Evolutionary conservation across 352 stramenopile species (phyloP), one percentile per base, ranked within the genome.

Genomic region (Pythium sukuiense): DNA sequence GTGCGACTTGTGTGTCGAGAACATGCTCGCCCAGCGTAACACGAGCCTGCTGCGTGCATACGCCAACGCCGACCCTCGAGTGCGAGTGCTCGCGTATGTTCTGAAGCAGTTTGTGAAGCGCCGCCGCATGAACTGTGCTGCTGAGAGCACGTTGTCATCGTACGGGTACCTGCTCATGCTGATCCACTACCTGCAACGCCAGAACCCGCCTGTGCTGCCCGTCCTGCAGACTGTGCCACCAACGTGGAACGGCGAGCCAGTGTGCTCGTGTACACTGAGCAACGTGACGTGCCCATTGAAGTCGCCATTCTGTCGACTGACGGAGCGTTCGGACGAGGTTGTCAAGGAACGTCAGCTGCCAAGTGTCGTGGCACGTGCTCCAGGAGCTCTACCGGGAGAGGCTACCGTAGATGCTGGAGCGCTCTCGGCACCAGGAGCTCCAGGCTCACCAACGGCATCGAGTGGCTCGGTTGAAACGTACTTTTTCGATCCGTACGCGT

Each of bases 1-100:
- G 60, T 95, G 86, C 60, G 86, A 95, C 55, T 67, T 95, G 48
- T 93, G 85, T 39, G 90, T 99, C 20, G 92, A 99, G 68, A 99
- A 99, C 69, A 83, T 94, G 5, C 78, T 99, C 16, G 97, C 98
- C 1, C 85, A 99, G 67, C 85, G 97, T 20, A 99, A 99, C 77
- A 99, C 98, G 53, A 83, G 83, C 7, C 72, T 99, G 30, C 77
- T 99, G 37, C 86, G 89, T 24, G 85, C 93, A 1, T 99, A 99
- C 65, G 90, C 95, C 0, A 85, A 87, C 26, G 79, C 83, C 9
- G 86, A 96, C 41, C 68, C 73, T 24, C 87, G 87, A 0, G 83
- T 96, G n/a, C 84, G 87, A 2, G 71, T 84, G 61, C 41, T 96
- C 27, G 87, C 86, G n/a, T 96, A 85, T 61, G 74, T 94, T 30